Base-by-base conservation (phyloP, 2,329 filamentous ascomycete genomes). In the Plectosphaerella sp. region DNA sequence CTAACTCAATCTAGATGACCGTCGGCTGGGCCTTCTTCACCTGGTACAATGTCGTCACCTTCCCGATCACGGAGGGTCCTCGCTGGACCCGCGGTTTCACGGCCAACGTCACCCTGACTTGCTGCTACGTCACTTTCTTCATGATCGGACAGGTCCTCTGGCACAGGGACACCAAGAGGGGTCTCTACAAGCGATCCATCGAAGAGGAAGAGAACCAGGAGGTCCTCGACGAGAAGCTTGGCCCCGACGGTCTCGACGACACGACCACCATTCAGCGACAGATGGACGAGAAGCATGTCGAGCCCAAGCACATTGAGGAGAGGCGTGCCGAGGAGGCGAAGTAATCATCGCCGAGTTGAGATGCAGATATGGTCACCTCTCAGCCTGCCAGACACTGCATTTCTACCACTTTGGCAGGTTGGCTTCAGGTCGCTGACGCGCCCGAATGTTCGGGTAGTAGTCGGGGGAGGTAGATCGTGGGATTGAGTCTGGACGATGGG, bases 101-200 rank as follows among this genome's bases (percentile, higher is more conserved):
- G 10, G 57, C 56, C 15, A 63, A 58, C 6, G 51, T 61, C 36
- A 46, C 55, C 36, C 53, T 63, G 7, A 59, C 64, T 2, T 57
- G 60, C 7, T 59, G 58, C 36, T 68, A 66, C 37, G 59, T 64
- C 45, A 54, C 57, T 2, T 49, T 71, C 1, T 68, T 69, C 45
- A 52, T 66, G 25, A 43, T 62, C 12, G 67, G 66, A 1, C 62
- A 68, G 39, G 58, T 63, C 20, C 59, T 69, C 0, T 66, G 66
- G 58, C 58, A 57, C 28, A 54, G 64, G 3, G 64, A 68, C 25
- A 57, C 59, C 2, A 64, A 63, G 49, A 62, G 35, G 14, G 52
- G 57, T 4, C 37, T 59, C 12, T 56, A 62, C 14, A 59, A 56
- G 28, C 36, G 53, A 2, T 58, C 58, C 5, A 61, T 58, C 16